Evolutionary conservation across 805 yeast species (phyloP), one percentile per base, ranked within the genome.

Genomic region (Danielozyma ontarioensis): DNA sequence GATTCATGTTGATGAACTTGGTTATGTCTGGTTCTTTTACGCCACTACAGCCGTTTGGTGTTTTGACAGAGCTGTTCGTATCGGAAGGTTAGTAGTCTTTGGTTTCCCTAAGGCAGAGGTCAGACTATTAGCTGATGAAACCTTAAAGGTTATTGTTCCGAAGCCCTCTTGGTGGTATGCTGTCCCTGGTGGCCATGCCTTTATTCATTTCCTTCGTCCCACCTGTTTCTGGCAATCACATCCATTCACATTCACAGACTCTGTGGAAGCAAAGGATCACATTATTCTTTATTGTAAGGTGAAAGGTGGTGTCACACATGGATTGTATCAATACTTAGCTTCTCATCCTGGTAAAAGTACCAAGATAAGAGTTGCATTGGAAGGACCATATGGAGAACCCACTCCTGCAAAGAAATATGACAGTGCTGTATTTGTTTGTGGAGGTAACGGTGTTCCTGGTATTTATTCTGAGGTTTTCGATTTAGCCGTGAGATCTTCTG

Each of bases 381-480:
- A 78, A 43, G 85, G 85, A 0, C 79, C 82, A 0, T 78, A 79
- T 43, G 84, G 84, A 1, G 52, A 59, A 3, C 48, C 50, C 12
- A 48, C 65, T 2, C 79, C 78, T 1, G 70, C 74, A 37, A 62
- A 62, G 29, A 59, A 65, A 14, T 76, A 70, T 44, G 64, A 63
- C 23, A 63, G 65, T 29, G 70, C 72, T 2, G 54, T 77, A 5
- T 64, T 77, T 28, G 53, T 78, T 27, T 79, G 81, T 3, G 84
- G 84, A 7, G 85, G 84, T 4, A 74, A 75, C 40, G 85, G 85
- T 8, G 67, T 78, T 46, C 75, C 85, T 0, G 81, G 78, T 1
- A 59, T 74, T 7, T 59, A 70, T 27, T 61, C 76, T 3, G 66
- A 74, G 36, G 74, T 46, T 1, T 23, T 36, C 11, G 45, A 46